These are phyloP conservation scores for Aureobasidium subglaciale DNA, from an alignment of 2,329 filamentous ascomycete genomes.

Conservation along the genomic window DNA sequence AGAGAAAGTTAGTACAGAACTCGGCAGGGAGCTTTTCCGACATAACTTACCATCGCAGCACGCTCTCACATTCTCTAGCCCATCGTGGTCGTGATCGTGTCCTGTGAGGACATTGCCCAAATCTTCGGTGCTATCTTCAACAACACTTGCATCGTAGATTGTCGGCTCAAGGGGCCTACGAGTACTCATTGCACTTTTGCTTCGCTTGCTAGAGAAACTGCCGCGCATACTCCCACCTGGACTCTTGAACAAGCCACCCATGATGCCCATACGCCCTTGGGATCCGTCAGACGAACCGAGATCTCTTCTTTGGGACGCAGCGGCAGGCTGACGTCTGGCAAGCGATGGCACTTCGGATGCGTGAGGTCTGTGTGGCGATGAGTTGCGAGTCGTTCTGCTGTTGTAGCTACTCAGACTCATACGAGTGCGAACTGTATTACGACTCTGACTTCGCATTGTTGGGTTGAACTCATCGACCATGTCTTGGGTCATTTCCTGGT, in stretches of 20 bases:
- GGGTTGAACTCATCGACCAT: constrained; percentile 77
- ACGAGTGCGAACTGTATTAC: constrained; percentile 42
- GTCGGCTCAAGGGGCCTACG: constrained; percentile 22
- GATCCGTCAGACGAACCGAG: constrained; percentile 7
- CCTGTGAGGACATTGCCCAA: constrained; percentile 65
- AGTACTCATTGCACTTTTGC: constrained; percentile 29
- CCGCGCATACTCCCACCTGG: constrained; percentile 30
- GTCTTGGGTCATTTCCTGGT: constrained; percentile 47
- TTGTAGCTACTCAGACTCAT: constrained; percentile 35
- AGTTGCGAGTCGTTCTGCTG: constrained; percentile 51
- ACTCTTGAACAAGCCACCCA: constrained; percentile 42
- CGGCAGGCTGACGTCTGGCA: constrained; percentile 14
- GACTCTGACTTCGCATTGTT: constrained; percentile 43
- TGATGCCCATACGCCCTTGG: constrained; percentile 22
- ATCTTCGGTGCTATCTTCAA: constrained; percentile 70
- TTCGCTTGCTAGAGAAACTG: constrained; percentile 43
- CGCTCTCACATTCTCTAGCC: constrained; percentile 88
- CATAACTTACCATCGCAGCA: constrained; percentile 84
- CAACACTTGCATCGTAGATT: constrained; percentile 50
- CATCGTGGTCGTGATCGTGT: constrained; percentile 68
- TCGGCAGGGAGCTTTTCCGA: background rate
- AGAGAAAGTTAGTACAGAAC: constrained; percentile 12
- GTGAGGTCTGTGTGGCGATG: constrained; percentile 46
- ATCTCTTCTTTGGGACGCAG: constrained; percentile 1
- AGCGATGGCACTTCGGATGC: constrained; percentile 18